Evolutionary conservation across 768 basidiomycete species (phyloP).

Genomic region (Amyloporia xantha): DNA sequence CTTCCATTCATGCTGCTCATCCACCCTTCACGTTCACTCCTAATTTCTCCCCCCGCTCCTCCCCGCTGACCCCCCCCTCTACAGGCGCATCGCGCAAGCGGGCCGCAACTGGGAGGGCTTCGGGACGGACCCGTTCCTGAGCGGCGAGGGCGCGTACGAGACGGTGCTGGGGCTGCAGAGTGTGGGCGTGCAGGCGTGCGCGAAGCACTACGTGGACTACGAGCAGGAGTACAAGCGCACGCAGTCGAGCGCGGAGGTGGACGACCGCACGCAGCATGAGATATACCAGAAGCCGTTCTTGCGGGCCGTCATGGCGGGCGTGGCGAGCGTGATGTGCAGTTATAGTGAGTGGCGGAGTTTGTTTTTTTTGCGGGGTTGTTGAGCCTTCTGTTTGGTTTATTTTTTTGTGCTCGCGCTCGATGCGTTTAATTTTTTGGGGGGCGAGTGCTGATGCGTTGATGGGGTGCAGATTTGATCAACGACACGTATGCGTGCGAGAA

Average conservation of each 20-base stretch:
- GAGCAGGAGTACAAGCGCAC: conserved; percentile 65
- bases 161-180: conserved; percentile 79
- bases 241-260: conserved; percentile 55
- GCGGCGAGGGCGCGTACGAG: conserved; percentile 74
- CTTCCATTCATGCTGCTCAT: neutral
- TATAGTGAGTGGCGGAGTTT: conserved; percentile 53
- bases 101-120: conserved; percentile 97
- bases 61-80: neutral
- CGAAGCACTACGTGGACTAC: conserved; percentile 78
- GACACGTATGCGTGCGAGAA: conserved; percentile 74
- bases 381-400: neutral
- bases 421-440: neutral
- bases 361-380: no score
- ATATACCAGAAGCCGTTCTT: conserved; percentile 67
- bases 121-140: conserved; percentile 81
- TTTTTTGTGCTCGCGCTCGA: neutral
- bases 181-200: conserved; percentile 78
- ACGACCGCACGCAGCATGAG: conserved; percentile 76
- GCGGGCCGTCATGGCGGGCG: conserved; percentile 67
- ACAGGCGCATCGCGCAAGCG: conserved; percentile 57
- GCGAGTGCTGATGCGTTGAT: neutral
- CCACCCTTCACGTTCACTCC: neutral
- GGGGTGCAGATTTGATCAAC: conserved; percentile 60
- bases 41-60: neutral
- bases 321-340: conserved; percentile 69